These are phyloP conservation scores for Psophocarpus tetragonolobus DNA, from an alignment of 306 rosid species.

Conservation along the genomic window DNA sequence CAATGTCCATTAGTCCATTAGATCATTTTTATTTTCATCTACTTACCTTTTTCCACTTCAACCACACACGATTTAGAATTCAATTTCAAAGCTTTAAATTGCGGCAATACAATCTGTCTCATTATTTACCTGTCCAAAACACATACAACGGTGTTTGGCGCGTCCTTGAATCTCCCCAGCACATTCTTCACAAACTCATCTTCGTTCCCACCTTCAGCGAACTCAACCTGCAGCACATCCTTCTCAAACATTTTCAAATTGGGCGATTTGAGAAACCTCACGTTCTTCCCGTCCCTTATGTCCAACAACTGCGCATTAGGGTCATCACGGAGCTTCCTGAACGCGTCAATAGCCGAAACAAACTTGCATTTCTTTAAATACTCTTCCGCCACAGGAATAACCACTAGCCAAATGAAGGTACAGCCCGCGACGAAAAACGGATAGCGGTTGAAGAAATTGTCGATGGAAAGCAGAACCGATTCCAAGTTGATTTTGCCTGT, in stretches of 20 bases:
- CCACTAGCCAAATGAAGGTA: slow-evolving; percentile 80
- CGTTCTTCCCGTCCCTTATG: slow-evolving; percentile 64
- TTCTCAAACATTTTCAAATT: slow-evolving; percentile 73
- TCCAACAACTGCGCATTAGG: slow-evolving; percentile 70
- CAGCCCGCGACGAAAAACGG: slow-evolving; percentile 88
- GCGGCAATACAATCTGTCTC: too few species aligned
- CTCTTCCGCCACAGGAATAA: slow-evolving; percentile 58
- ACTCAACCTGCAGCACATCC: slow-evolving; percentile 62
- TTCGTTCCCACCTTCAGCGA: slow-evolving; percentile 61
- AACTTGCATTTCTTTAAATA: slow-evolving; percentile 71
- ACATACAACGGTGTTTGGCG: slow-evolving; percentile 56
- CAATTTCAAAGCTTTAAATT: too few species aligned
- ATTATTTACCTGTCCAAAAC: slow-evolving; percentile 74
- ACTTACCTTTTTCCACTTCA: too few species aligned
- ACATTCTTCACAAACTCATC: slow-evolving; percentile 76
- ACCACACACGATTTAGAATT: too few species aligned
- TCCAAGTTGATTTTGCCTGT: slow-evolving; percentile 70
- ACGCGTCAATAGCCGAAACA: slow-evolving; percentile 74
- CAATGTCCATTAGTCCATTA: too few species aligned
- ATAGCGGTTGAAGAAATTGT: slow-evolving; percentile 64
- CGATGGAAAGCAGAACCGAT: slow-evolving; percentile 59
- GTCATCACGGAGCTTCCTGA: slow-evolving; percentile 68
- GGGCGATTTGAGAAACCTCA: slow-evolving; percentile 64
- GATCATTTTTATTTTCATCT: too few species aligned
- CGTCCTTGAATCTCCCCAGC: slow-evolving; percentile 52